Conservation (phyloP, 495 filamentous ascomycete species). For the Penicillium subrubescens region DNA sequence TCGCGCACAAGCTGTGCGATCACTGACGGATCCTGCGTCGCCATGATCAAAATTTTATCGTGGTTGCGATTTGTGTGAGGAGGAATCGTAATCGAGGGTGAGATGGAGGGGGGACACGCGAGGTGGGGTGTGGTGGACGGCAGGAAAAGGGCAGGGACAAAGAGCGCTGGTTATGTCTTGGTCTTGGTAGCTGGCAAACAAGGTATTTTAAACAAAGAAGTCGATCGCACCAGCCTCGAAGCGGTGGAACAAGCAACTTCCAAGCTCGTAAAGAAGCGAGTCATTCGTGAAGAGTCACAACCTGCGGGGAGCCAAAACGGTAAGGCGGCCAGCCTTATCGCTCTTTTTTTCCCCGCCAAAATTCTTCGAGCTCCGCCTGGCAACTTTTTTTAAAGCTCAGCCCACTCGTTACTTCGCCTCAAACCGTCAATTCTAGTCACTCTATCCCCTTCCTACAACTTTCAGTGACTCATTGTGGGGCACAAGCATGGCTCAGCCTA, state of each 20-base stretch:
- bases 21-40: conserved; percentile 64
- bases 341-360: conserved; percentile 7
- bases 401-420: neutral
- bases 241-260: neutral
- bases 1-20: conserved; percentile 58
- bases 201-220: neutral
- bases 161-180: neutral
- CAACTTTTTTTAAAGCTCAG: neutral
- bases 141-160: neutral
- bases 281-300: conserved; percentile 18
- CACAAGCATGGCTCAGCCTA: conserved; percentile 55
- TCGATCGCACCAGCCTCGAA: neutral
- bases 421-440: neutral
- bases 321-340: conserved; percentile 26
- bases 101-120: conserved; percentile 16
- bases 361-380: conserved; percentile 4
- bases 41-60: conserved; percentile 28
- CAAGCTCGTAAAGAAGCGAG: conserved; percentile 16
- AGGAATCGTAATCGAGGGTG: conserved; percentile 3
- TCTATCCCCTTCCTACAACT: neutral
- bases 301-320: conserved; percentile 30
- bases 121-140: neutral
- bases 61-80: conserved; percentile 1
- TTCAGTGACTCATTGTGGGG: conserved; percentile 15
- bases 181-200: neutral